Evolutionary conservation across 75 land plant genomes (phyloP), one percentile per base, ranked within the genome.

Genomic region (Azolla pinnata): DNA sequence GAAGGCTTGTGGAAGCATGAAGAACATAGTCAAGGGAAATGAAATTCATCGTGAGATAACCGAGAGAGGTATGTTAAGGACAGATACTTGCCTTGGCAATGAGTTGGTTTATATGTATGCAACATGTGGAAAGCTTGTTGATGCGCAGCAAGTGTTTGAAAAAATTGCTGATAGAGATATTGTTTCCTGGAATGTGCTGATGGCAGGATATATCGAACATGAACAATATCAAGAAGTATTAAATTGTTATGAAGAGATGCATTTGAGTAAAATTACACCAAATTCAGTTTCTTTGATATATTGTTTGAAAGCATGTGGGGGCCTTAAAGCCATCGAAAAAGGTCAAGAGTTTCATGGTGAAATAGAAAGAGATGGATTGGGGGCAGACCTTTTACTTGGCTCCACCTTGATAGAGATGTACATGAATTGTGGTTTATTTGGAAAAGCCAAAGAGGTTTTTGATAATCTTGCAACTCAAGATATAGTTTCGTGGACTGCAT

Each of bases 161-260:
- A 46, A 2, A 14, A 2, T 46, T 17, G n/a, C 14, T 14, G 66
- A 71, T 56, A 55, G 51, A 2, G 61, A 78, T 66, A 24, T 75
- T 28, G 47, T 75, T 0, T 58, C 70, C 27, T 73, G 74, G 71
- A 83, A 83, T 73, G 86, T 71, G 21, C 59, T 83, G 3, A 54
- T 54, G 57, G 8, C 24, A n/a, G 57, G 57, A 16, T 54, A 54
- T 54, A 2, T 54, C n/a, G 32, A 54, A 18, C 57, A 54, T 4
- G 57, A 28, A 4, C 27, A 29, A 16, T 18, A 18, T 54, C 24
- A 54, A 8, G 57, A 54, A 54, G 57, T 28, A 7, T 24, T 54
- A 3, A 21, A 54, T 2, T 54, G 57, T 16, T 54, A 23, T 54
- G 57, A 54, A 29, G n/a, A 31, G 7, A 54, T 54, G 57, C 5